Conservation (phyloP, 2,329 filamentous ascomycete species). For the Pyrenophora tritici-repentis region DNA sequence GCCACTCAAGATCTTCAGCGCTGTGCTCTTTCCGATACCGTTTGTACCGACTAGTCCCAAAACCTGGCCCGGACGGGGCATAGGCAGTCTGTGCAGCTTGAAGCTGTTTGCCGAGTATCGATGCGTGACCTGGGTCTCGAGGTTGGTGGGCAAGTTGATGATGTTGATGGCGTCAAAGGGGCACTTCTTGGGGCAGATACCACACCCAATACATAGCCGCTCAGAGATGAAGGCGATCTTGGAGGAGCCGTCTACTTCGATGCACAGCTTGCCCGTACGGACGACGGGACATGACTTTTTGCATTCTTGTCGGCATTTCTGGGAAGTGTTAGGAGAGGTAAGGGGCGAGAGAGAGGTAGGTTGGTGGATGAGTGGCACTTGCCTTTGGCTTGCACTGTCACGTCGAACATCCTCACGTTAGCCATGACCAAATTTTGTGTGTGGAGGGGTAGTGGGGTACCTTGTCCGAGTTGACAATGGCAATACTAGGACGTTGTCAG, state of each 20-base stretch:
- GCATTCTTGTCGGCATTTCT: conserved; percentile 99
- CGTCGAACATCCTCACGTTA: conserved; percentile 50
- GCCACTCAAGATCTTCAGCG: conserved; percentile 95
- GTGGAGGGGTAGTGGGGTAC: conserved; percentile 59
- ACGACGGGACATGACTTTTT: conserved; percentile 99
- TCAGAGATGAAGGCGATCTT: conserved; percentile 99
- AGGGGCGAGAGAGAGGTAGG: not conserved
- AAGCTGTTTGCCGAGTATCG: conserved; percentile 99
- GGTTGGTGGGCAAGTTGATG: conserved; percentile 99
- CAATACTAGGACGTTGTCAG: conserved; percentile 66
- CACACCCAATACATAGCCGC: conserved; percentile 93
- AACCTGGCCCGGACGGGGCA: conserved; percentile 93
- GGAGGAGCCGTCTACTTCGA: conserved; percentile 86
- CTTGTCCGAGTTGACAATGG: conserved; percentile 99
- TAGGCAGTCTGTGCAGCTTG: conserved; percentile 96
- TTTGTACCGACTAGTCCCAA: conserved; percentile 97
- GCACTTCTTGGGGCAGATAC: conserved; percentile 99
- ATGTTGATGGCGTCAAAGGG: conserved; percentile 99
- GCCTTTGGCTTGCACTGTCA: conserved; percentile 85
- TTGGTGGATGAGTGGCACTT: conserved; percentile 44
- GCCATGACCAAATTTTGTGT: conserved; percentile 36
- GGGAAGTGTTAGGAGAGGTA: conserved; percentile 33
- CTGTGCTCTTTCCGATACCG: conserved; percentile 99
- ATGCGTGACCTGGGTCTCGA: conserved; percentile 97
- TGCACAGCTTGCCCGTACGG: conserved; percentile 94